These are phyloP conservation scores for Alternaria conjuncta DNA, from an alignment of 2,329 filamentous ascomycete species.

Conservation along the genomic window DNA sequence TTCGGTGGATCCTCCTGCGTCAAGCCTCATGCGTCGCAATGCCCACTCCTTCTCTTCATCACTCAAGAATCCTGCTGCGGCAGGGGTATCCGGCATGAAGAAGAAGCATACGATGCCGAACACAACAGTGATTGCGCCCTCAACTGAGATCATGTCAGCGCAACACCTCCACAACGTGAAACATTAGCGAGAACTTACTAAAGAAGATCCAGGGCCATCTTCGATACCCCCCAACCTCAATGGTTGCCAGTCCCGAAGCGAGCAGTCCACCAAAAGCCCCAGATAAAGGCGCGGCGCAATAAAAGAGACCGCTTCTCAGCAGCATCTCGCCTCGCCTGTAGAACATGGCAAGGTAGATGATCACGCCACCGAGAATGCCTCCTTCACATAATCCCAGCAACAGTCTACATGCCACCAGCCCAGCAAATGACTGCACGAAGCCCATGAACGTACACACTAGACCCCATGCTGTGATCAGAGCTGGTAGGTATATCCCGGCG, in stretches of 20 bases:
- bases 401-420: constrained; percentile 50
- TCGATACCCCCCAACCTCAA: constrained; percentile 46
- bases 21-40: constrained; percentile 35
- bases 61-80: constrained; percentile 42
- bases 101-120: constrained; percentile 58
- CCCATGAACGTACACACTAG: constrained; percentile 51
- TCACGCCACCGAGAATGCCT: constrained; percentile 50
- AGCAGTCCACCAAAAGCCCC: constrained; percentile 54
- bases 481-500: constrained; percentile 51
- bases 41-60: constrained; percentile 36
- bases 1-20: constrained; percentile 32
- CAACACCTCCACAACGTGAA: neutral
- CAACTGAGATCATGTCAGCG: constrained; percentile 38
- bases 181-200: constrained; percentile 10
- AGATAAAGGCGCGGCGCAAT: constrained; percentile 47
- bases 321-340: constrained; percentile 51
- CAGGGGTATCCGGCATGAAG: constrained; percentile 57
- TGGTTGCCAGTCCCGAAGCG: constrained; percentile 51
- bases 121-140: constrained; percentile 36
- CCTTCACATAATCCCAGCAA: constrained; percentile 53
- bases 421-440: constrained; percentile 50
- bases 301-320: constrained; percentile 49
- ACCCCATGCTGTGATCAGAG: constrained; percentile 50
- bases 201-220: constrained; percentile 44
- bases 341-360: constrained; percentile 53